Evolutionary conservation across 192 early-diverging fungal genomes (phyloP).

Genomic region (Coemansia sp.): DNA sequence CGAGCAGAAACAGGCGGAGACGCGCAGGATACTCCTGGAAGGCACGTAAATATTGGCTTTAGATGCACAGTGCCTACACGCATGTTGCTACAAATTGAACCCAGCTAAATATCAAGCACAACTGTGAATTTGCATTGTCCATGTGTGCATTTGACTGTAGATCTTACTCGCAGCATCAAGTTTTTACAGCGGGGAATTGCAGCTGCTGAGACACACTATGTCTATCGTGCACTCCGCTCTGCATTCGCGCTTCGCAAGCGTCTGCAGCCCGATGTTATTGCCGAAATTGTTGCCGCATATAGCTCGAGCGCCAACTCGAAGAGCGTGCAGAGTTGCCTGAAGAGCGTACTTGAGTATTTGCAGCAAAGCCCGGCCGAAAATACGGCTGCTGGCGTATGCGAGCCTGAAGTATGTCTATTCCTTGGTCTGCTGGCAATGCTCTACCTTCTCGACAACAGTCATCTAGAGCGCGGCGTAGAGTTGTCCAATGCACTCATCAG

Average conservation of each 20-base stretch:
- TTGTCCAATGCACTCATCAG: slow-evolving; percentile 68
- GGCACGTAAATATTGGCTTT: slow-evolving; percentile 21
- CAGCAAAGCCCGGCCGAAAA: slow-evolving; percentile 12
- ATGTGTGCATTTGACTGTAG: slow-evolving; percentile 54
- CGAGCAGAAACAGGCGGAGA: slow-evolving; percentile 49
- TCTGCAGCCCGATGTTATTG: slow-evolving; percentile 65
- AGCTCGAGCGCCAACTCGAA: slow-evolving; percentile 24
- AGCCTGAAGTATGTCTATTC: slow-evolving; percentile 85
- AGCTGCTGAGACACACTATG: slow-evolving; percentile 83
- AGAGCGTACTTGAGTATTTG: slow-evolving; percentile 10
- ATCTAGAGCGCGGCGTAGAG: slow-evolving; percentile 67
- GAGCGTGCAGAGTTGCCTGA: slow-evolving; percentile 27
- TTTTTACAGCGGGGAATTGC: slow-evolving; percentile 81
- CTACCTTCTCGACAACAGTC: slow-evolving; percentile 76
- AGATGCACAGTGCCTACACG: not conserved
- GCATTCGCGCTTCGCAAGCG: slow-evolving; percentile 78
- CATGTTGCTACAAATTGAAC: not conserved
- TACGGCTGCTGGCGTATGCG: slow-evolving; percentile 32
- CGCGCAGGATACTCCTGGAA: slow-evolving; percentile 48
- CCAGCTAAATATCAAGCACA: not conserved
- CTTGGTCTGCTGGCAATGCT: slow-evolving; percentile 80
- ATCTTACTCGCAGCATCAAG: slow-evolving; percentile 83
- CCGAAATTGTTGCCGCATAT: slow-evolving; percentile 58
- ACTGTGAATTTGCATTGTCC: not conserved
- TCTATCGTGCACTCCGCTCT: slow-evolving; percentile 82